Base-by-base conservation (phyloP, 441 rosid genomes). In the Jatropha podagrica region DNA sequence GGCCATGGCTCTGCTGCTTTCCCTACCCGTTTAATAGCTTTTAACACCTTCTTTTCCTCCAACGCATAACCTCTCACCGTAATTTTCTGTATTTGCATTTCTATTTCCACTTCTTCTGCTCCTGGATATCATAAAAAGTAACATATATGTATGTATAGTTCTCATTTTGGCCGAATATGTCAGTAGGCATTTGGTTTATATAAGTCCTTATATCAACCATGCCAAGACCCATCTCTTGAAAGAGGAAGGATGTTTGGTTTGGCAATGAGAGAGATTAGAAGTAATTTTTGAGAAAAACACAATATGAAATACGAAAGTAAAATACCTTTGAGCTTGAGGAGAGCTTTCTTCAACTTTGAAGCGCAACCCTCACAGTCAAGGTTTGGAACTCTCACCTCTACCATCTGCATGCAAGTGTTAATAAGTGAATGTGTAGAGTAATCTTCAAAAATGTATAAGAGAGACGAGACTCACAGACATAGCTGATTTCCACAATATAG, bases 1-100 rank as follows among this genome's bases (percentile, higher is more conserved):
- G 97, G 98, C 98, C 97, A 95, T n/a, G 83, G 87, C 86, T 90
- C 98, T 13, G 91, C 98, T 9, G 94, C 90, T 77, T 92, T 92
- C 71, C 97, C 98, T 27, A 91, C 78, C 3, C 93, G 71, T 64
- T 89, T 88, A 26, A 92, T 88, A 13, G 98, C 94, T 87, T 89
- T 94, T 51, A 91, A 17, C 69, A 90, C 94, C 87, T 90, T 91
- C 84, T 85, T 92, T 74, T 91, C 97, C 67, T 91, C 96, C 70
- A 91, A 51, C 52, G 78, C 77, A 68, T 89, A 88, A 26, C 97
- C 97, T 76, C 89, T 82, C 63, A 86, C 92, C 5, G 91, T 92
- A 10, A 95, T 85, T 73, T 95, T 95, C 66, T 91, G 97, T 4
- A 61, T 82, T 82, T 89, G 94, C 95, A 91, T 95, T 65, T 95